A percentile compares a stretch with the other conserved stretches of the same genome.
Evolutionary conservation across 2,329 filamentous ascomycete genomes (phyloP).

Genomic region (Neophaeococcomyces aloes): DNA sequence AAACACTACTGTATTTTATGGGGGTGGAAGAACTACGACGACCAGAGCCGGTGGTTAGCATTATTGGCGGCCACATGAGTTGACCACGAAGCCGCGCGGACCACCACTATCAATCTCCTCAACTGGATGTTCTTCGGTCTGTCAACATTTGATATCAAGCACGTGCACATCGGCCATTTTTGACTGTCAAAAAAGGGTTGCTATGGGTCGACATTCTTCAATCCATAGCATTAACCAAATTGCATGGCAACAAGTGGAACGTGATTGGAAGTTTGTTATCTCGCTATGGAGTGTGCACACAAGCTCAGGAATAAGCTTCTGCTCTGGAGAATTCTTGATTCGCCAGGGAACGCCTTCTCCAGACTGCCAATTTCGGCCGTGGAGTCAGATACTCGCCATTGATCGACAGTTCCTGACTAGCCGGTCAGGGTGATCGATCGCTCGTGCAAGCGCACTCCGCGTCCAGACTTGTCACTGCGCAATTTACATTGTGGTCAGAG

Average conservation of each 20-base stretch:
- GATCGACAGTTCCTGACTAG: constrained; percentile 1
- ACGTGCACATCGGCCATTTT: neutral
- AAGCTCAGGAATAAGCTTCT: constrained; percentile 12
- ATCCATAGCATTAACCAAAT: neutral
- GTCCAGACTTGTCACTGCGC: neutral
- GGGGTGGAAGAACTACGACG: constrained; percentile 57
- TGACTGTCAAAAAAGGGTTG: no score
- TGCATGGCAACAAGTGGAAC: constrained; percentile 2
- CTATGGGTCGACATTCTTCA: no score
- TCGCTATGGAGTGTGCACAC: constrained; percentile 11
- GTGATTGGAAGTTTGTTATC: neutral
- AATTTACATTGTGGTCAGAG: neutral
- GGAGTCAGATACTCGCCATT: neutral
- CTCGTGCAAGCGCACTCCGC: neutral
- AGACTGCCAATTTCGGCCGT: constrained; percentile 1
- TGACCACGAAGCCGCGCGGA: neutral
- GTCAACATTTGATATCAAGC: neutral
- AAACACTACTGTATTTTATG: constrained; percentile 83
- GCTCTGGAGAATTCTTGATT: constrained; percentile 11
- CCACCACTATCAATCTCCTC: neutral
- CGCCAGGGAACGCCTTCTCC: neutral
- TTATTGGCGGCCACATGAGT: constrained; percentile 23
- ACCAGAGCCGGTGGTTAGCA: constrained; percentile 25
- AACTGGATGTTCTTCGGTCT: no score
- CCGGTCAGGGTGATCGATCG: neutral